Base-by-base conservation (phyloP, 805 yeast species). In the Metschnikowia corniflorae region DNA sequence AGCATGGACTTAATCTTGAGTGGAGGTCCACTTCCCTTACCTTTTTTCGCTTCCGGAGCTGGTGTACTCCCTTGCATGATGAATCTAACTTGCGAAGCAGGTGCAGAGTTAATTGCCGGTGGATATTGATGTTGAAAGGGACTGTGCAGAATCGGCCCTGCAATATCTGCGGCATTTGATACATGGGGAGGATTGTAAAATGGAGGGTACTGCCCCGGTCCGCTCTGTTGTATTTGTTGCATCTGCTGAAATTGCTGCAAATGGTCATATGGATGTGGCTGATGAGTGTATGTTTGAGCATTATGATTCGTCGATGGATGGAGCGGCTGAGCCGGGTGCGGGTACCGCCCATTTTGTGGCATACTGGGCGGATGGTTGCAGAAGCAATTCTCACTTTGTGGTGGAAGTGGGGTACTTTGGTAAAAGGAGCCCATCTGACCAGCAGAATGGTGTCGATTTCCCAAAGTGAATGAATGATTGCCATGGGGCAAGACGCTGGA, bases 1-100 rank as follows among this genome's bases (percentile, higher is more conserved):
- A 65, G 40, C 42, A 65, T 65, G 6, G 71, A 69, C 21, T 68
- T 66, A 44, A 63, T 64, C 35, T 55, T 61, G 32, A 65, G 61
- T 26, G 51, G 58, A 33, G 50, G 46, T n/a, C 42, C 32, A 20
- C 3, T 17, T 7, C 19, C 26, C 27, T 18, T 31, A 15, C 25
- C 26, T 19, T 38, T 44, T 32, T 34, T 38, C 13, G 37, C 35
- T 8, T 21, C 37, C 10, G 37, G 31, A 7, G n/a, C 24, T 4
- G 12, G n/a, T 17, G 22, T 14, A 7, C 17, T 26, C 5, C 22
- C 18, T 16, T 19, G 19, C 6, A 37, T 30, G 24, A 36, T 37
- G 23, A 48, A 51, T 10, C 35, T 37, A 10, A 48, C 26, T 25
- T 53, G 56, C 9, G 57, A 46, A 4, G 56, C 50, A 4, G 55